phyloP scores from a whole-genome alignment of 164 flowering plant species.

The Aristolochia fimbriata region DNA sequence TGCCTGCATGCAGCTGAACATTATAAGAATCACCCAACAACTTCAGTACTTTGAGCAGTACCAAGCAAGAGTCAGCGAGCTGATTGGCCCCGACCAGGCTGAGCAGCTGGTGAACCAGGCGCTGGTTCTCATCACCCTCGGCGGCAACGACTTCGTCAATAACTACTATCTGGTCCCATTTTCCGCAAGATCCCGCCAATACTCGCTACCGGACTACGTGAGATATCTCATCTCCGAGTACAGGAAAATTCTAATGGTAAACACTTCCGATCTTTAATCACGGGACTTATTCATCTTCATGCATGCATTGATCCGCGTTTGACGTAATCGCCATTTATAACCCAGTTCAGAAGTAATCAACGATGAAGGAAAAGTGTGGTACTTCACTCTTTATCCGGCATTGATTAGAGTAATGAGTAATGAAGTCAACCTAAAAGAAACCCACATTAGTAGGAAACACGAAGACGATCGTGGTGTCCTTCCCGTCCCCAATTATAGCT shows the following conservation, averaged over 20 bases:
- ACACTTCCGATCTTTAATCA: not conserved
- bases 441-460: too few species aligned
- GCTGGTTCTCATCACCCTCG: constrained; percentile 49
- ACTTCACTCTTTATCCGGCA: too few species aligned
- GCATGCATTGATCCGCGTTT: too few species aligned
- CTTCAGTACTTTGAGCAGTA: constrained; percentile 36
- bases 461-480: too few species aligned
- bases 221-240: constrained; percentile 44
- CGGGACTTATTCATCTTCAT: not conserved
- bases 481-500: too few species aligned
- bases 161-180: constrained; percentile 54
- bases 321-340: too few species aligned
- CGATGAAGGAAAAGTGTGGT: too few species aligned
- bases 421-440: too few species aligned
- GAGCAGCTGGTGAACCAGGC: constrained; percentile 39
- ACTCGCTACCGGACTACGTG: constrained; percentile 32
- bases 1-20: constrained; percentile 36
- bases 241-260: constrained; percentile 40
- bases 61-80: constrained; percentile 33
- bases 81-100: constrained; percentile 30
- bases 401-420: too few species aligned
- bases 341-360: too few species aligned
- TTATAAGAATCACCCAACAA: constrained; percentile 40
- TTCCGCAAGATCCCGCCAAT: constrained; percentile 51
- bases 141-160: constrained; percentile 86